Base-by-base conservation (phyloP, 2,329 filamentous ascomycete species). In the Calonectria ilicicola region DNA sequence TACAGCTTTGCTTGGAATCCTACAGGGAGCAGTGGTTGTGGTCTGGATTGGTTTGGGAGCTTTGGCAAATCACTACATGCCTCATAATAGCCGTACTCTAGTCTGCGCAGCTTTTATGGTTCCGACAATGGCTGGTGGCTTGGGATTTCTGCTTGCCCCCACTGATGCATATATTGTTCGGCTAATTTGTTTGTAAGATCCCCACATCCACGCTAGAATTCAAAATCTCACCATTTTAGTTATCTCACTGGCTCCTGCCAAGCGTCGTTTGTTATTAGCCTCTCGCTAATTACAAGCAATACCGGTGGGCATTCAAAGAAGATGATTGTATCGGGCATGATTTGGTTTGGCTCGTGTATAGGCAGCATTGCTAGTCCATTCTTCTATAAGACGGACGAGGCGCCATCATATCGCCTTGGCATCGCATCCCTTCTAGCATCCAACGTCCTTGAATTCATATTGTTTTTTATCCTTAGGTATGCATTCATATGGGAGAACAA, bases 341-440 rank as follows among this genome's bases (percentile, higher is more conserved):
- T 91, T 2, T 92, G 91, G 82, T 84, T 92, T 14, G 90, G 89
- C 0, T 89, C 89, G 67, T 91, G 90, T 76, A 85, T 88, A 1
- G 91, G 90, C 8, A 92, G 92, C 76, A 91, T 92, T 46, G 87
- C 86, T 5, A 89, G 90, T 0, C 91, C 91, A 0, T 92, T 92
- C 81, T 92, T 92, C 82, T 93, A 91, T 80, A 87, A 87, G 60
- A 81, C 86, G 0, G 78, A 85, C 19, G 89, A 93, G 74, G 84
- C 85, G 3, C 85, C 84, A 5, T 80, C 80, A 5, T 86, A 86
- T 27, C 79, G 75, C 10, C 79, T 84, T 0, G 86, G 85, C 10
- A 86, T 87, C 42, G 82, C 82, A 9, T 85, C 84, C 0, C 81
- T 87, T 21, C 80, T 87, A 19, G 82, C 85, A 2, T 81, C 83